Conservation (phyloP, 805 yeast genomes). For the Candida vartiovaarae region DNA sequence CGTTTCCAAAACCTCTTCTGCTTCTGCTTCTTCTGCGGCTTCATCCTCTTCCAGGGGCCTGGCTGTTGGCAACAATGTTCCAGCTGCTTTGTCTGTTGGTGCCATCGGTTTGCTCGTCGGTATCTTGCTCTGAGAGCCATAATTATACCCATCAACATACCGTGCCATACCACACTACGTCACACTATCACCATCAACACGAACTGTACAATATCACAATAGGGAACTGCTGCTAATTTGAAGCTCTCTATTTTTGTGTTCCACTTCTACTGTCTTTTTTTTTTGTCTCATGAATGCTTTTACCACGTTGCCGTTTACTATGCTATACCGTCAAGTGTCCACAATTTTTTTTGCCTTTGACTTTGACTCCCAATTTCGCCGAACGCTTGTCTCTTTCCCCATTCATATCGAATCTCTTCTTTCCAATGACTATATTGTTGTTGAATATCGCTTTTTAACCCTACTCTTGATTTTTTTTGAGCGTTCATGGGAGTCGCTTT, state of each 20-base stretch:
- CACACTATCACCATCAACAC: not conserved
- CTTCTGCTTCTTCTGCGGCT: slow-evolving; percentile 9
- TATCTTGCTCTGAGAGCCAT: slow-evolving; percentile 17
- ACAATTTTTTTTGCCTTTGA: not conserved
- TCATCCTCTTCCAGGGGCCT: slow-evolving; percentile 28
- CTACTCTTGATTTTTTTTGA: not conserved
- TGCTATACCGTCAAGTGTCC: not conserved
- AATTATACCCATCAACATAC: no score
- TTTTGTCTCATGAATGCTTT: no score
- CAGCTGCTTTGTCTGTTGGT: slow-evolving; percentile 24
- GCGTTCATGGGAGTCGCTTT: not conserved
- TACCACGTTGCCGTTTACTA: not conserved
- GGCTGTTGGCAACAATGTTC: slow-evolving; percentile 21
- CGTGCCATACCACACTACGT: not conserved
- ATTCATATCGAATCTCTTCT: not conserved
- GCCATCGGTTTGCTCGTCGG: slow-evolving; percentile 23
- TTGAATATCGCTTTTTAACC: not conserved
- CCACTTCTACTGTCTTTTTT: no score
- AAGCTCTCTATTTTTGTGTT: no score
- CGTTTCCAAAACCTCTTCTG: slow-evolving; percentile 16
- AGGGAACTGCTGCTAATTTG: no score
- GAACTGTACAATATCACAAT: not conserved
- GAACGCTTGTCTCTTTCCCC: slow-evolving; percentile 1
- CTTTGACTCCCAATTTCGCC: not conserved
- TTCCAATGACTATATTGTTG: not conserved